phyloP scores from a whole-genome alignment of 2,329 filamentous ascomycete species.

The Ophiostoma ulmi region DNA sequence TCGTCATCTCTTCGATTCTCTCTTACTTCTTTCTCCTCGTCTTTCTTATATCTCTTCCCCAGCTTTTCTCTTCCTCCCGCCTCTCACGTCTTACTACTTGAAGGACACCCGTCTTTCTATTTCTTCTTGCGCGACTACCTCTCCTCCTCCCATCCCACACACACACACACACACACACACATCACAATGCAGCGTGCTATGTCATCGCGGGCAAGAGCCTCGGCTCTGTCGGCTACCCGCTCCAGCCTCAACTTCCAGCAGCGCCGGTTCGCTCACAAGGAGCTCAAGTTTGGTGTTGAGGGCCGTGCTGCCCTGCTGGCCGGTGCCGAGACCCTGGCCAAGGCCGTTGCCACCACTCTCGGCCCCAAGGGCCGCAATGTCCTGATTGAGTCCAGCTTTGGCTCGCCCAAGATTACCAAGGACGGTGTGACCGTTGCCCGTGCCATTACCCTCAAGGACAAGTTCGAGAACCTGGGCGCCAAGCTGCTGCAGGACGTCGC shows the following conservation, averaged over 20 bases:
- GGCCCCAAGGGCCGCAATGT: constrained; percentile 98
- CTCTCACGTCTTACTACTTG: background rate
- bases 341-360: constrained; percentile 90
- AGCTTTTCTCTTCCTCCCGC: constrained; percentile 17
- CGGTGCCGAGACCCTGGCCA: constrained; percentile 95
- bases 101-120: constrained; percentile 5
- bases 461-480: constrained; percentile 98
- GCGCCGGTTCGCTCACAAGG: constrained; percentile 97
- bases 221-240: constrained; percentile 68
- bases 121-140: background rate
- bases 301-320: constrained; percentile 80
- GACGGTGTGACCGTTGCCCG: constrained; percentile 87
- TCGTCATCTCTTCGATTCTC: background rate
- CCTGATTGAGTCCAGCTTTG: constrained; percentile 95
- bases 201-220: constrained; percentile 71
- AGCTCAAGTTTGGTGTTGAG: constrained; percentile 97
- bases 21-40: background rate
- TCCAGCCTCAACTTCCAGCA: constrained; percentile 68
- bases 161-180: constrained; percentile 30
- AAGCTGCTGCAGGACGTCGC: constrained; percentile 95
- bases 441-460: constrained; percentile 91
- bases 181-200: constrained; percentile 90
- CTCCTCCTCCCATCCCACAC: background rate
- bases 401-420: constrained; percentile 99
- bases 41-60: constrained; percentile 6